phyloP scores from a whole-genome alignment of 192 early-diverging fungal genomes.

The Ambispora gerdemannii region DNA sequence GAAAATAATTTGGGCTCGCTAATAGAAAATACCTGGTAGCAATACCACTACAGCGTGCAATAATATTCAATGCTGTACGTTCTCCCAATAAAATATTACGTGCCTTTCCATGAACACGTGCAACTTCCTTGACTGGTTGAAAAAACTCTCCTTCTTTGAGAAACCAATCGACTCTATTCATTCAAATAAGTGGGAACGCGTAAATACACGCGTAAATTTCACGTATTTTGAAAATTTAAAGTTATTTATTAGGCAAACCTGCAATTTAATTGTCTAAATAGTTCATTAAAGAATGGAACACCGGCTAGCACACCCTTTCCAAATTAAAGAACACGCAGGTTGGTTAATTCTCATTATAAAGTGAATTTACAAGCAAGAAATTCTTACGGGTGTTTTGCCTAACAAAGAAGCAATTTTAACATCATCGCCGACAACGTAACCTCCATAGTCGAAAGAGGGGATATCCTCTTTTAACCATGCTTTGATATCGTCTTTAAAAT shows the following conservation, averaged over 20 bases:
- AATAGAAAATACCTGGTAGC: slow-evolving; percentile 62
- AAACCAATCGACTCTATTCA: slow-evolving; percentile 77
- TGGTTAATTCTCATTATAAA: too few species aligned
- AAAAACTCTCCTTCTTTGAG: slow-evolving; percentile 77
- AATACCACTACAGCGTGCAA: slow-evolving; percentile 91
- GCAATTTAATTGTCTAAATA: slow-evolving; percentile 89
- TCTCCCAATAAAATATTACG: slow-evolving; percentile 88
- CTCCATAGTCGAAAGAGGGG: slow-evolving; percentile 98
- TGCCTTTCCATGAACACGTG: slow-evolving; percentile 78
- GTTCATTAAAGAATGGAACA: slow-evolving; percentile 92
- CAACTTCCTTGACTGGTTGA: slow-evolving; percentile 69
- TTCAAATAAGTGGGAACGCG: too few species aligned
- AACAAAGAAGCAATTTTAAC: slow-evolving; percentile 78
- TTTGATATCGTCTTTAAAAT: slow-evolving; percentile 70
- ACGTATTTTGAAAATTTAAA: slow-evolving; percentile 9
- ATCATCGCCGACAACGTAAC: slow-evolving; percentile 90
- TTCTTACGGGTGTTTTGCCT: slow-evolving; percentile 67
- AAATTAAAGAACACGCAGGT: too few species aligned
- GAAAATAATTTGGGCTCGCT: not conserved
- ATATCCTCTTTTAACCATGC: slow-evolving; percentile 91
- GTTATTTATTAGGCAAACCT: slow-evolving; percentile 47
- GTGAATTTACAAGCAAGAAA: too few species aligned
- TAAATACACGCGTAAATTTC: too few species aligned
- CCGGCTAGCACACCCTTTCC: slow-evolving; percentile 84
- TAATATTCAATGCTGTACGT: slow-evolving; percentile 89